phyloP scores from a whole-genome alignment of 371 early-diverging fungal species.

The Mortierella sp. region DNA sequence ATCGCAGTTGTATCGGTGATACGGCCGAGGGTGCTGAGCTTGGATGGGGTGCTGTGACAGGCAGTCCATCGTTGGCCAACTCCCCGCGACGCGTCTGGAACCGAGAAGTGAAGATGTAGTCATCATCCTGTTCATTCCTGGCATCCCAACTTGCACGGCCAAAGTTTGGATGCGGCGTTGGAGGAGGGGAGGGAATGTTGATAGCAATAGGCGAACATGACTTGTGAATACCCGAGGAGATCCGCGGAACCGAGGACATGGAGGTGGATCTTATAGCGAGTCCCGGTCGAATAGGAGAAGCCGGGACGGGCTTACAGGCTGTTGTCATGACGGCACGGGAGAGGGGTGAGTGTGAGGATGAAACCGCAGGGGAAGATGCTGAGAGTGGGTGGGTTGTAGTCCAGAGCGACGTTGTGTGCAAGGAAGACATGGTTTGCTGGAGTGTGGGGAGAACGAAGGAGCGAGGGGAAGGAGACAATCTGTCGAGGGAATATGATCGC shows the following conservation, averaged over 20 bases:
- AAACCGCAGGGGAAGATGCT: neutral
- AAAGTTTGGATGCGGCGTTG: constrained; percentile 10
- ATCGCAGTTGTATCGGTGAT: constrained; percentile 22
- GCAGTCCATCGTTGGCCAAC: neutral
- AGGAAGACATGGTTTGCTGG: constrained; percentile 3
- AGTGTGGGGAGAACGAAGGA: no score
- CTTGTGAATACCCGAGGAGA: constrained; percentile 1
- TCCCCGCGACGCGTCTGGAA: constrained; percentile 9
- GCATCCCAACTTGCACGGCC: neutral
- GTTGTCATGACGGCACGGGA: neutral
- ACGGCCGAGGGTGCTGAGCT: constrained; percentile 39
- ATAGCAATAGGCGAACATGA: constrained; percentile 15
- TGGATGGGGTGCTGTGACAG: constrained; percentile 5
- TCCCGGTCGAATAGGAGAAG: constrained; percentile 4
- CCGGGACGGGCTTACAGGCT: constrained; percentile 17
- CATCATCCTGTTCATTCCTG: neutral
- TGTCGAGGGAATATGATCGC: no score
- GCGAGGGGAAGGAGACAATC: no score
- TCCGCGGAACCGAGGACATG: constrained; percentile 15
- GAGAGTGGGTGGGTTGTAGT: neutral
- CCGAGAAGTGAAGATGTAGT: constrained; percentile 6
- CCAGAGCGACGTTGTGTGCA: constrained; percentile 17
- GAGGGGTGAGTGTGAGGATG: neutral
- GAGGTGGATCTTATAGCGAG: constrained; percentile 22
- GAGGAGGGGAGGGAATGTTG: constrained; percentile 40